phyloP scores from a whole-genome alignment of 23 red algal species.

The Pyropia yezoensis region DNA sequence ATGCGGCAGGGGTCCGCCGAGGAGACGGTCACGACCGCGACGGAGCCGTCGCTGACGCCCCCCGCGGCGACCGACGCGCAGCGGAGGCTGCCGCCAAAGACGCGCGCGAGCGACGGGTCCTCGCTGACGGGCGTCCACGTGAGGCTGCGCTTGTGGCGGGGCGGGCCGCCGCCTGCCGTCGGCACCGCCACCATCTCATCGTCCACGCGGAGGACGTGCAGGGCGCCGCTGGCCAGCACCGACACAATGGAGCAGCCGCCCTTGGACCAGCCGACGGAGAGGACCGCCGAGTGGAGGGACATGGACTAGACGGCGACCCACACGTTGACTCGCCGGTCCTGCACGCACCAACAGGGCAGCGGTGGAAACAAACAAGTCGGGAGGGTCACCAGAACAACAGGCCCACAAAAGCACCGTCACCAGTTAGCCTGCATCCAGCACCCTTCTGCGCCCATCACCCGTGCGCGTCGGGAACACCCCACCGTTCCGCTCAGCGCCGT shows the following conservation, averaged over 20 bases:
- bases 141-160: neutral
- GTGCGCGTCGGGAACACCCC: no score
- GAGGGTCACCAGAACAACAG: no score
- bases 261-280: constrained; percentile 33
- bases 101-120: constrained; percentile 11
- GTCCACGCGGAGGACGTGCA: constrained; percentile 31
- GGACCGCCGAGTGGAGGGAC: constrained; percentile 14
- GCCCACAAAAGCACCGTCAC: no score
- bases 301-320: constrained; percentile 22
- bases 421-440: no score
- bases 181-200: constrained; percentile 11
- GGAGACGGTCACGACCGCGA: constrained; percentile 42
- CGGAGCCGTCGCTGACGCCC: constrained; percentile 15
- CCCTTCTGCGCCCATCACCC: no score
- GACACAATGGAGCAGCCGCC: constrained; percentile 19
- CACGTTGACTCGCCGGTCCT: constrained; percentile 61
- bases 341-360: no score
- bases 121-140: constrained; percentile 5
- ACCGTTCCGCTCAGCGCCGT: no score
- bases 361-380: no score
- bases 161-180: neutral
- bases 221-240: constrained; percentile 33
- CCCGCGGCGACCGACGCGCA: constrained; percentile 42
- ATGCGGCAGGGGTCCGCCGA: constrained; percentile 18
- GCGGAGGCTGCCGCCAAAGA: constrained; percentile 27